phyloP scores from a whole-genome alignment of 2,329 filamentous ascomycete species.

The Fusarium nanum region DNA sequence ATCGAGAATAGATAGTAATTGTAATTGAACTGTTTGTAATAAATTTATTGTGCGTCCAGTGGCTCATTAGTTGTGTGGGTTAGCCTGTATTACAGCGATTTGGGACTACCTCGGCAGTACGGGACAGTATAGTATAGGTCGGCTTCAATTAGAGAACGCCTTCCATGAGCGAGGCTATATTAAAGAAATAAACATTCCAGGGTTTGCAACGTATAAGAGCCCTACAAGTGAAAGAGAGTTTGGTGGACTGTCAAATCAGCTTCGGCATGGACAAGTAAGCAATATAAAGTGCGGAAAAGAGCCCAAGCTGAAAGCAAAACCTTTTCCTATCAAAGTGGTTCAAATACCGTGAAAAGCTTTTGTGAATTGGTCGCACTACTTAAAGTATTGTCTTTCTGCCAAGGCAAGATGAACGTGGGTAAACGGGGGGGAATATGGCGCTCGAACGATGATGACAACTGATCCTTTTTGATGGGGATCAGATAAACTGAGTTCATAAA shows the following conservation, averaged over 20 bases:
- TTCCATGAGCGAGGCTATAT: background rate
- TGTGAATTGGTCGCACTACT: background rate
- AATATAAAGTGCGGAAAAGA: background rate
- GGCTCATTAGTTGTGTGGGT: background rate
- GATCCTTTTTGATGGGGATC: background rate
- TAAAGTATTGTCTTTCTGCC: background rate
- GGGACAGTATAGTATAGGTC: background rate
- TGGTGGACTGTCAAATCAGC: background rate
- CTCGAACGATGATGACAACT: background rate
- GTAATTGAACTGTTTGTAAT: background rate
- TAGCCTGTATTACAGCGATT: background rate
- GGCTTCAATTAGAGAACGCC: background rate
- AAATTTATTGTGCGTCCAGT: background rate
- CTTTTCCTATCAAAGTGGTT: background rate
- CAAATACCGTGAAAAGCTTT: background rate
- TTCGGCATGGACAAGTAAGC: background rate
- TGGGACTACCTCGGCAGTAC: background rate
- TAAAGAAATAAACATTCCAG: background rate
- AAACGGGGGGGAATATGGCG: background rate
- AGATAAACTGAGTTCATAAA: background rate
- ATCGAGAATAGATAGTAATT: accelerated
- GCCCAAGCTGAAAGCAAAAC: background rate
- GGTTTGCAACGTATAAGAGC: background rate
- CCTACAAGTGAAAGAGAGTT: background rate
- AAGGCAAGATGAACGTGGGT: background rate